Evolutionary conservation across 371 early-diverging fungal species (phyloP).

Genomic region (Mucor lusitanicus): DNA sequence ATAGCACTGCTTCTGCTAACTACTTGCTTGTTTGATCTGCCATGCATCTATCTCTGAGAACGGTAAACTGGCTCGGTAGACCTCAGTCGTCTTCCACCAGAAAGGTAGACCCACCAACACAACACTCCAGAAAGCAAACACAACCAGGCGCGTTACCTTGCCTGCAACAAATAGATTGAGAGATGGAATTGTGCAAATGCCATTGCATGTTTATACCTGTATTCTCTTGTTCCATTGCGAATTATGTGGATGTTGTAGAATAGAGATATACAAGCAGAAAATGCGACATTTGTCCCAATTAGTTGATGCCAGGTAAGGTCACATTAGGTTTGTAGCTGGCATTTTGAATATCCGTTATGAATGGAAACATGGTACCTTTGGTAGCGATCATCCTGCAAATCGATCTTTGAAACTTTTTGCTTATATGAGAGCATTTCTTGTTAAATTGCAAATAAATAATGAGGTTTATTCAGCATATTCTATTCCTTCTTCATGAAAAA

Average conservation of each 20-base stretch:
- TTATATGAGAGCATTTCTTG: background rate
- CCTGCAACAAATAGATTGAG: background rate
- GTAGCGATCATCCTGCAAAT: background rate
- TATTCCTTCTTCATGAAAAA: background rate
- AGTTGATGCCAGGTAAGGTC: background rate
- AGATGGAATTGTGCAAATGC: background rate
- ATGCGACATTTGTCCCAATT: background rate
- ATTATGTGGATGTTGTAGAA: background rate
- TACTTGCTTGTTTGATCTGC: conserved; percentile 53
- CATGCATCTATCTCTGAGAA: conserved; percentile 66
- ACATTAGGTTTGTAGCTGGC: background rate
- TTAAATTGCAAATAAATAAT: background rate
- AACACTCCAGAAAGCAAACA: conserved; percentile 63
- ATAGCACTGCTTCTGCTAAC: background rate
- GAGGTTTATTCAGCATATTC: background rate
- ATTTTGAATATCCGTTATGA: background rate
- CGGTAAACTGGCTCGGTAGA: conserved; percentile 87
- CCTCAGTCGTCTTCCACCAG: conserved; percentile 92
- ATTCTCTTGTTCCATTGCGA: conserved; percentile 10
- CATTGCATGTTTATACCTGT: background rate
- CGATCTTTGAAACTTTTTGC: background rate
- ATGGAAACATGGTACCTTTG: background rate
- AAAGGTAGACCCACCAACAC: conserved; percentile 80
- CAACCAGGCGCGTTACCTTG: conserved; percentile 41
- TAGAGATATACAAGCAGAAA: background rate